Percentiles rank a stretch among this genome's conserved stretches.
These are phyloP conservation scores for Drechslera avenae DNA, from an alignment of 2,329 filamentous ascomycete species.

Conservation along the genomic window DNA sequence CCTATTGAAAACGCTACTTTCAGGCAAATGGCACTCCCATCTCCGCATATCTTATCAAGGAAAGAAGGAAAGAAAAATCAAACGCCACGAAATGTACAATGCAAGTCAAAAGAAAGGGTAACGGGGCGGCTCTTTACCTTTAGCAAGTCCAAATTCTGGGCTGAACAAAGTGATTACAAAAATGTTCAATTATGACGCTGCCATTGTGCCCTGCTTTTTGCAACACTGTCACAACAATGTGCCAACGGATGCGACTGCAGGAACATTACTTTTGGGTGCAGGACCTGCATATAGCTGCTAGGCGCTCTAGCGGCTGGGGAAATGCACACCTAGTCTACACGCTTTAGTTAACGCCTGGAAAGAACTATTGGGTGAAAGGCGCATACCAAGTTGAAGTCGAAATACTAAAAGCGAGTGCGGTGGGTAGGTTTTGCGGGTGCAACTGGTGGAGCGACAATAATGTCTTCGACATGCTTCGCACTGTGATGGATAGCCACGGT, in stretches of 20 bases:
- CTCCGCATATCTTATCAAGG: no score
- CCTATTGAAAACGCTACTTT: no score
- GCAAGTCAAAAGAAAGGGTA: no score
- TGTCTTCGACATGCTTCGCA: conserved; percentile 18
- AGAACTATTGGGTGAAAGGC: neutral
- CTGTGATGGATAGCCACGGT: conserved; percentile 14
- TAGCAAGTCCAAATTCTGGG: no score
- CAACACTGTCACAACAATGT: neutral
- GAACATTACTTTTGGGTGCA: conserved; percentile 11
- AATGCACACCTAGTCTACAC: conserved; percentile 12
- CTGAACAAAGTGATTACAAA: neutral
- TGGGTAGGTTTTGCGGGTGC: conserved; percentile 16
- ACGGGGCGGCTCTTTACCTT: no score
- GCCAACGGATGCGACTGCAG: neutral
- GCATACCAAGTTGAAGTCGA: conserved; percentile 10
- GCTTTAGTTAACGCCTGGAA: conserved; percentile 1
- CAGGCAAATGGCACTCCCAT: no score
- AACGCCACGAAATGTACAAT: no score
- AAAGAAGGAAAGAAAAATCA: no score
- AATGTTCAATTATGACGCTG: neutral
- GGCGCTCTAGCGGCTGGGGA: conserved; percentile 2
- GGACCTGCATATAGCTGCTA: neutral
- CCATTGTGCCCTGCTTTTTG: no score
- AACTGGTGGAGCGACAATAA: conserved; percentile 2
- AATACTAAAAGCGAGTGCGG: conserved; percentile 22